A percentile compares a stretch with the other conserved stretches of the same genome.
Conservation (phyloP, 305 asterid species). For the Salvia sclarea region DNA sequence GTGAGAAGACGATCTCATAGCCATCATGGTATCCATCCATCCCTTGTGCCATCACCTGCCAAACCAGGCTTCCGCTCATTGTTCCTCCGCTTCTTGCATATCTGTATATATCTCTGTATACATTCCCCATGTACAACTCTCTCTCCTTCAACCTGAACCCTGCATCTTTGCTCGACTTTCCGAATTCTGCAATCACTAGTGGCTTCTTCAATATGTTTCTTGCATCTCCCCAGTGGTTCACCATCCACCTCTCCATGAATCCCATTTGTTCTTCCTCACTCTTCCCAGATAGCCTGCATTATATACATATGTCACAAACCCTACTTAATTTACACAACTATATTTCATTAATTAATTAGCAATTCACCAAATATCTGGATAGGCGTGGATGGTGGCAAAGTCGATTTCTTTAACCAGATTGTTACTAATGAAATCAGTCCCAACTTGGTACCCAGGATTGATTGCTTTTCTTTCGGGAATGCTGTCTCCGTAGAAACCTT, state of each 20-base stretch:
- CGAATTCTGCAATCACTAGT: constrained; percentile 62
- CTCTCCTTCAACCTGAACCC: constrained; percentile 44
- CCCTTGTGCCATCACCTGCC: constrained; percentile 70
- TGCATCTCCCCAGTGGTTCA: constrained; percentile 58
- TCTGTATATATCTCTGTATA: constrained; percentile 49
- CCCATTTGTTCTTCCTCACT: constrained; percentile 54
- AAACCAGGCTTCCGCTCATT: constrained; percentile 67
- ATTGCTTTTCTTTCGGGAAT: constrained; percentile 50
- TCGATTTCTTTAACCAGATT: constrained; percentile 57
- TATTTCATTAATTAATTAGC: too few species aligned
- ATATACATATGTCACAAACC: too few species aligned
- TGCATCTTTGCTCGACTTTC: constrained; percentile 60
- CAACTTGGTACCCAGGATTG: constrained; percentile 77
- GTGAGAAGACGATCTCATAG: constrained; percentile 41
- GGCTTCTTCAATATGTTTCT: constrained; percentile 64
- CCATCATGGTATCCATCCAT: constrained; percentile 57
- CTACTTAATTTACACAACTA: too few species aligned
- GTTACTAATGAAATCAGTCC: constrained; percentile 69
- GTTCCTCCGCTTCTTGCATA: constrained; percentile 61
- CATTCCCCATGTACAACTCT: constrained; percentile 48
- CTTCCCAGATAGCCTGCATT: constrained; percentile 50
- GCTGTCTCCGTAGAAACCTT: constrained; percentile 79
- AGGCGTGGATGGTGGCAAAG: constrained; percentile 77
- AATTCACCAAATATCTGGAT: constrained; percentile 52
- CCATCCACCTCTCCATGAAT: constrained; percentile 75